A percentile compares a stretch with the other conserved stretches of the same genome.
These are phyloP conservation scores for Urtica urens DNA, from an alignment of 306 rosid genomes.

Conservation along the genomic window DNA sequence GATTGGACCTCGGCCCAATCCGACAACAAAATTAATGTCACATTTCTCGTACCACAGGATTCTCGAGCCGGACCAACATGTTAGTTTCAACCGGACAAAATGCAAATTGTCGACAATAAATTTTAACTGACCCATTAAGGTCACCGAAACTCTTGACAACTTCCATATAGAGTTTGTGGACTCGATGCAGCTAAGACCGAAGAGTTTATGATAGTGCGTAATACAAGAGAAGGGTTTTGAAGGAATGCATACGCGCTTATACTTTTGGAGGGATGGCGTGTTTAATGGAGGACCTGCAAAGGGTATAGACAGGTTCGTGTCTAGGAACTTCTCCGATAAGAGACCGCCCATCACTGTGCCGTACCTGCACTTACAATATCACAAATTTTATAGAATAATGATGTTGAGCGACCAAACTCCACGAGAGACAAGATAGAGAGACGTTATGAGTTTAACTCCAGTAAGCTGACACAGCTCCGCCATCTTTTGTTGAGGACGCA, in stretches of 20 bases:
- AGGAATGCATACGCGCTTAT: constrained; percentile 59
- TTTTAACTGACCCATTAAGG: too few species aligned
- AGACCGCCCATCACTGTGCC: constrained; percentile 97
- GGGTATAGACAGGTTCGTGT: constrained; percentile 72
- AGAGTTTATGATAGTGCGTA: background rate
- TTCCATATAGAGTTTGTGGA: too few species aligned
- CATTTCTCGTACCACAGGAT: too few species aligned
- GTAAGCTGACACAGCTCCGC: constrained; percentile 82
- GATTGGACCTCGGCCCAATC: too few species aligned
- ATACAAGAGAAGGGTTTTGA: background rate
- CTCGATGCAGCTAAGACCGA: too few species aligned
- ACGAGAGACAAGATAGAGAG: constrained; percentile 22
- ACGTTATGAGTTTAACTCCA: constrained; percentile 98
- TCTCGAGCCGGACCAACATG: too few species aligned
- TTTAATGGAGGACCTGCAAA: constrained; percentile 81
- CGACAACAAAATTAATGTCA: too few species aligned
- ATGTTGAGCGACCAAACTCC: too few species aligned
- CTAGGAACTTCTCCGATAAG: constrained; percentile 81
- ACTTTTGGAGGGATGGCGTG: constrained; percentile 91
- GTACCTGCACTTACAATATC: constrained; percentile 48
- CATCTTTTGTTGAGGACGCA: constrained; percentile 94
- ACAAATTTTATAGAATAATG: background rate
- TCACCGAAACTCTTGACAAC: too few species aligned
- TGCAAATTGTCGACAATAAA: too few species aligned
- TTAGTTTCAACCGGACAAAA: too few species aligned